Conservation (phyloP, 2,329 filamentous ascomycete species). For the Mycogone perniciosa region DNA sequence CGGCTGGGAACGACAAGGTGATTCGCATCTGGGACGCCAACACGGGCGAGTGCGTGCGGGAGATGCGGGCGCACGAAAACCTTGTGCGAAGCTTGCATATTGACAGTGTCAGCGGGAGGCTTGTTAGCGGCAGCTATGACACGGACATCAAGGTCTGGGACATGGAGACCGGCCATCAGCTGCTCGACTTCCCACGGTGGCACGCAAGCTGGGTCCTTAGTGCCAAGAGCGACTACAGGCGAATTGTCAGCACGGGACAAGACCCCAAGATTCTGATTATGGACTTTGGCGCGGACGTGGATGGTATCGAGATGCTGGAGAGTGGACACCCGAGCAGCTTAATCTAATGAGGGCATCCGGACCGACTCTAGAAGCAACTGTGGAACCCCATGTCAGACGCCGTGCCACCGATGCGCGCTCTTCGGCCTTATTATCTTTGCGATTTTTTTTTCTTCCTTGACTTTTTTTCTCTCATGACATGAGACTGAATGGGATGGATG, state of each 20-base stretch:
- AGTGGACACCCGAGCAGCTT: slow-evolving; percentile 27
- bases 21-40: slow-evolving; percentile 96
- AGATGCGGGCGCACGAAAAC: slow-evolving; percentile 75
- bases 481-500: not conserved
- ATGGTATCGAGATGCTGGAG: slow-evolving; percentile 54
- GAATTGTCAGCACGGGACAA: slow-evolving; percentile 92
- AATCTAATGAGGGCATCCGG: slow-evolving; percentile 19
- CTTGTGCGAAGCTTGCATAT: slow-evolving; percentile 88
- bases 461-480: not conserved
- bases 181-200: slow-evolving; percentile 88
- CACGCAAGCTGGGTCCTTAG: slow-evolving; percentile 95
- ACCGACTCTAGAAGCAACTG: slow-evolving; percentile 8
- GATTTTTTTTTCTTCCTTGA: not conserved
- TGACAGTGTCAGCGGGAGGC: slow-evolving; percentile 76
- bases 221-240: slow-evolving; percentile 90
- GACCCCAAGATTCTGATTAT: slow-evolving; percentile 88
- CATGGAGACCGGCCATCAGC: slow-evolving; percentile 68
- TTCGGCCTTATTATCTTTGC: slow-evolving; percentile 1
- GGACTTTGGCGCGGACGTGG: slow-evolving; percentile 70
- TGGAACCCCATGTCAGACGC: slow-evolving; percentile 6
- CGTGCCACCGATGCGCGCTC: not conserved
- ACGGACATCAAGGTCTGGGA: slow-evolving; percentile 94
- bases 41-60: slow-evolving; percentile 75
- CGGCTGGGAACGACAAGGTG: slow-evolving; percentile 89
- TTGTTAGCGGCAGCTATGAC: slow-evolving; percentile 91